Conservation (phyloP, 2,329 filamentous ascomycete genomes). For the Apiospora saccharicola region DNA sequence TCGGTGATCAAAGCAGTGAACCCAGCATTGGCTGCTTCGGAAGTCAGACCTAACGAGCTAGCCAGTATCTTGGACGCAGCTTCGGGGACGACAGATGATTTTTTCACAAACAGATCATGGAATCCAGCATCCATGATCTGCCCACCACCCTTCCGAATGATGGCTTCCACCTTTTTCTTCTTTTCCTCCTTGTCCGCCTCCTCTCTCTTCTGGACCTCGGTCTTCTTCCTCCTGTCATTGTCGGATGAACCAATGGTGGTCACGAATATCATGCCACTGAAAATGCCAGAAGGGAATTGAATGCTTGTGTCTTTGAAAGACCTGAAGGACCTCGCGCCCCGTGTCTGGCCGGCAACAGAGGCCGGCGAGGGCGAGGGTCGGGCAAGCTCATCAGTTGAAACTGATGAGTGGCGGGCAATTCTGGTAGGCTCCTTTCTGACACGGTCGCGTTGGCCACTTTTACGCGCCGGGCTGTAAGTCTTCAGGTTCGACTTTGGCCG, state of each 20-base stretch:
- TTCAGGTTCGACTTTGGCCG: constrained; percentile 37
- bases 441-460: constrained; percentile 30
- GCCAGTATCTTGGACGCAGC: not conserved
- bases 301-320: constrained; percentile 12
- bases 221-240: constrained; percentile 15
- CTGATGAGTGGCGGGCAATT: constrained; percentile 11
- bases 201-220: constrained; percentile 1
- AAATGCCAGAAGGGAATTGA: constrained; percentile 52
- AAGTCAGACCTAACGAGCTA: constrained; percentile 55
- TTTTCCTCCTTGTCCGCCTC: constrained; percentile 44
- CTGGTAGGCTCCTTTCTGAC: constrained; percentile 26
- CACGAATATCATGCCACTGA: constrained; percentile 86
- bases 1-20: constrained; percentile 91
- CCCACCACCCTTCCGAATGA: constrained; percentile 77
- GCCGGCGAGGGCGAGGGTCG: not conserved
- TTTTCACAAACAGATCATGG: constrained; percentile 75
- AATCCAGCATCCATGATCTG: constrained; percentile 77
- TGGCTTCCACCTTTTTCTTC: constrained; percentile 54
- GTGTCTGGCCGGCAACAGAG: not conserved
- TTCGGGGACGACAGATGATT: constrained; percentile 41
- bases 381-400: constrained; percentile 16
- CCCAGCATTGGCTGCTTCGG: constrained; percentile 56
- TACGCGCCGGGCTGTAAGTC: constrained; percentile 28
- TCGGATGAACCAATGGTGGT: constrained; percentile 68
- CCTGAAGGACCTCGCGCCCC: constrained; percentile 25